These are phyloP conservation scores for Trichoderma sp. DNA, from an alignment of 2,329 filamentous ascomycete species.

Conservation along the genomic window DNA sequence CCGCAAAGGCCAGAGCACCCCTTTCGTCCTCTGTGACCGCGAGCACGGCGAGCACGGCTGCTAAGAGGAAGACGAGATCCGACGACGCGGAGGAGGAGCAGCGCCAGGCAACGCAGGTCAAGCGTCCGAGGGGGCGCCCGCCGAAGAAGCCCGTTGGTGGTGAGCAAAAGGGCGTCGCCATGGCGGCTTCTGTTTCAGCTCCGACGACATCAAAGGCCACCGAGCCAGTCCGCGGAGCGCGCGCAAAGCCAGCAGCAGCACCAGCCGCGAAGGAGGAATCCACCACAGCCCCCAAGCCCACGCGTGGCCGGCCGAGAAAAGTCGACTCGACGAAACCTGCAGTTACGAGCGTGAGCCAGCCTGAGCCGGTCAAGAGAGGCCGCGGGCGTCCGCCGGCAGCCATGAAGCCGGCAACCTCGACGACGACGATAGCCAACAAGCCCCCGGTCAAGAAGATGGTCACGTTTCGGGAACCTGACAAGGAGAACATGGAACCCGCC, in stretches of 20 bases:
- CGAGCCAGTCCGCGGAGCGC: conserved; percentile 36
- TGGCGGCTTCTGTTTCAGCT: conserved; percentile 27
- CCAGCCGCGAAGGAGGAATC: conserved; percentile 34
- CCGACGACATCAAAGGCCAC: conserved; percentile 15
- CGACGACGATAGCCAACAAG: conserved; percentile 42
- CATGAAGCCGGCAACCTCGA: conserved; percentile 40
- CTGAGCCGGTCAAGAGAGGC: conserved; percentile 40
- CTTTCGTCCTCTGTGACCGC: conserved; percentile 37
- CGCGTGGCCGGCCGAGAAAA: conserved; percentile 52
- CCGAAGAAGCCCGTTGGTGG: conserved; percentile 46
- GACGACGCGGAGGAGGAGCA: conserved; percentile 56
- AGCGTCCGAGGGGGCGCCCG: conserved; percentile 47
- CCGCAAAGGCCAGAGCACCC: conserved; percentile 47
- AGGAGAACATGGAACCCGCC: conserved; percentile 60
- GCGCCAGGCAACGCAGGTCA: conserved; percentile 36
- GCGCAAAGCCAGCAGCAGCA: conserved; percentile 35
- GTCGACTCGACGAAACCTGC: conserved; percentile 33
- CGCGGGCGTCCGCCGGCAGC: conserved; percentile 35
- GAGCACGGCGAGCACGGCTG: conserved; percentile 41
- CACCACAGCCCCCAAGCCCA: conserved; percentile 39
- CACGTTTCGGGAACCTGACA: conserved; percentile 65
- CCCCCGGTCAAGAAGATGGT: conserved; percentile 61
- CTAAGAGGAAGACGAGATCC: conserved; percentile 55
- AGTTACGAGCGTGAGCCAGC: conserved; percentile 26
- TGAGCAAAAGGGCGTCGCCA: conserved; percentile 28